Percentiles rank a stretch among this genome's conserved stretches.
Evolutionary conservation across 2,329 filamentous ascomycete species (phyloP).

Genomic region (Aspergillus costaricaensis): DNA sequence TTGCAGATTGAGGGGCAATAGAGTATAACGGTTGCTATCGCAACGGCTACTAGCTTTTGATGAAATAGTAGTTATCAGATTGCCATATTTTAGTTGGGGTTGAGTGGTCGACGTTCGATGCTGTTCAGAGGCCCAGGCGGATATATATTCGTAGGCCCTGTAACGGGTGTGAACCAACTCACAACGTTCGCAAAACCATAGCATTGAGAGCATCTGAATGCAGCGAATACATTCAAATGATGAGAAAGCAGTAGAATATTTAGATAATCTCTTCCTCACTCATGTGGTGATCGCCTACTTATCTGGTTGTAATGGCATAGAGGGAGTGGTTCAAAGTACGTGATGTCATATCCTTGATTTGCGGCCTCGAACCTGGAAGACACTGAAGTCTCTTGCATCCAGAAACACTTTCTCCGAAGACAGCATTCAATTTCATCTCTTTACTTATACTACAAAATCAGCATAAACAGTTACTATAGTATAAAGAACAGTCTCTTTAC

Average conservation of each 20-base stretch:
- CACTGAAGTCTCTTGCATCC: neutral
- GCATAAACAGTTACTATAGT: neutral
- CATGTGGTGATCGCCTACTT: neutral
- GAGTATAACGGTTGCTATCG: neutral
- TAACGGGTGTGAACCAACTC: neutral
- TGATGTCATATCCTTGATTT: conserved; percentile 8
- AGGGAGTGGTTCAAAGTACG: neutral
- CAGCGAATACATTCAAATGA: too few relatives aligned
- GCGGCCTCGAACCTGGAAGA: conserved; percentile 5
- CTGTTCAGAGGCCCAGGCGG: neutral
- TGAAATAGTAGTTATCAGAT: neutral
- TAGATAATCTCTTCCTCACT: too few relatives aligned
- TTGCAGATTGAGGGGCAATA: neutral
- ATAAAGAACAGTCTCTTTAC: too few relatives aligned
- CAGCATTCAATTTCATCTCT: too few relatives aligned
- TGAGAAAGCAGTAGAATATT: too few relatives aligned
- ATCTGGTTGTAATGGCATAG: neutral
- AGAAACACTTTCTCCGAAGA: too few relatives aligned
- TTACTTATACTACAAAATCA: too few relatives aligned
- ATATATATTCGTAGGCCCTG: neutral
- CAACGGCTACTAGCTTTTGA: neutral
- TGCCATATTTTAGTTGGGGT: neutral
- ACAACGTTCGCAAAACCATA: neutral
- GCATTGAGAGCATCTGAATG: too few relatives aligned
- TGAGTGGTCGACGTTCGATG: neutral